Conservation (phyloP, 169 alveolate species). For the Eimeria zaria region DNA sequence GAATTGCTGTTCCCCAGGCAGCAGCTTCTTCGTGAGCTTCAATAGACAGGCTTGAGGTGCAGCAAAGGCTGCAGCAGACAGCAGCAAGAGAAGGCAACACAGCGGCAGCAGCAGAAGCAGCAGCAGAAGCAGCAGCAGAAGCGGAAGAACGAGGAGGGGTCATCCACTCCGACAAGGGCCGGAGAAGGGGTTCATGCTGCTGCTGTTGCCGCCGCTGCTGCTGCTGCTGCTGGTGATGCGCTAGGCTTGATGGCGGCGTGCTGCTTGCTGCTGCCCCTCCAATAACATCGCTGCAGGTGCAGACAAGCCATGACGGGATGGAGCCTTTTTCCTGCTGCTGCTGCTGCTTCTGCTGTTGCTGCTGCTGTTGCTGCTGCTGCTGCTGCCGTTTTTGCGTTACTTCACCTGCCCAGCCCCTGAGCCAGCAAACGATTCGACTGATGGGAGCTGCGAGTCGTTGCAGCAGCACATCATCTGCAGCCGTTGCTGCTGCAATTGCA, state of each 20-base stretch:
- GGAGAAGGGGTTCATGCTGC: constrained; percentile 18
- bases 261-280: constrained; percentile 44
- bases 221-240: background rate
- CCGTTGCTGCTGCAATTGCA: constrained; percentile 41
- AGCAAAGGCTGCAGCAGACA: constrained; percentile 68
- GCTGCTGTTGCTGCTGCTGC: constrained; percentile 50
- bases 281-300: background rate
- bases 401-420: constrained; percentile 31
- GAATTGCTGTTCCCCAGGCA: background rate
- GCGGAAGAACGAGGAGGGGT: background rate
- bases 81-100: constrained; percentile 50
- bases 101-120: constrained; percentile 70
- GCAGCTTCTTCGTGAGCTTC: background rate
- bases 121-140: background rate
- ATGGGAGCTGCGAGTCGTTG: constrained; percentile 28
- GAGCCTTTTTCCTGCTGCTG: constrained; percentile 11
- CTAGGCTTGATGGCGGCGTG: background rate
- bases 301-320: background rate
- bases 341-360: background rate
- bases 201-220: constrained; percentile 68
- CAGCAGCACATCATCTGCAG: constrained; percentile 31
- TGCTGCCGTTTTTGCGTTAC: background rate
- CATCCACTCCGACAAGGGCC: constrained; percentile 20
- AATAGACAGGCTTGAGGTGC: background rate
- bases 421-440: constrained; percentile 20